phyloP scores from a whole-genome alignment of 148 eudicot genomes.

The Dianthus caryophyllus region DNA sequence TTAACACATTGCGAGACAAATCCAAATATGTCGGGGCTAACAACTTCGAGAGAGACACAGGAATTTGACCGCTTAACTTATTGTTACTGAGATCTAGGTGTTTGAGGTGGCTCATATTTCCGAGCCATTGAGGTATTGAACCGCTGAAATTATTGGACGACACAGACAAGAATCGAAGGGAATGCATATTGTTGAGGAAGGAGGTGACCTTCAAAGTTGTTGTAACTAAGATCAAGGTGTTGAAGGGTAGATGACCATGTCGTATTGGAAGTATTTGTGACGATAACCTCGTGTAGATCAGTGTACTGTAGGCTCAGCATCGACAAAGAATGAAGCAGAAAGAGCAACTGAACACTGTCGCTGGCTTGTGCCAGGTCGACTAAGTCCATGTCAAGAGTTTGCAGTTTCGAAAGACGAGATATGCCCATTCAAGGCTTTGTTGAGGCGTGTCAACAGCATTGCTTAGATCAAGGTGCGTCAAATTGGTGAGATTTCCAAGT shows the following conservation, averaged over 20 bases:
- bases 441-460: neutral
- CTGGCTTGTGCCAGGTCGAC: neutral
- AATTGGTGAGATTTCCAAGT: neutral
- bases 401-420: neutral
- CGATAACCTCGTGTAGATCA: no score
- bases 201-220: no score
- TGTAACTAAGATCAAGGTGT: no score
- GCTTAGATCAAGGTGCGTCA: neutral
- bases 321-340: neutral
- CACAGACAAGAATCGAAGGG: no score
- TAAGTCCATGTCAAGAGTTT: neutral
- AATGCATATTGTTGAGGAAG: no score
- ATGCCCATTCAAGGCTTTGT: neutral
- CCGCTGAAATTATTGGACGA: no score
- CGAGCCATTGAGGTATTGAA: no score
- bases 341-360: neutral
- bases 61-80: neutral
- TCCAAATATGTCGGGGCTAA: neutral
- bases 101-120: no score
- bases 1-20: neutral
- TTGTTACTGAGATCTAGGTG: neutral
- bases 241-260: no score
- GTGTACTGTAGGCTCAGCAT: neutral
- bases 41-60: neutral
- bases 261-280: no score